Evolutionary conservation across 1,139 yeast genomes (phyloP).

Genomic region (Sugiyamaella xylanicola): DNA sequence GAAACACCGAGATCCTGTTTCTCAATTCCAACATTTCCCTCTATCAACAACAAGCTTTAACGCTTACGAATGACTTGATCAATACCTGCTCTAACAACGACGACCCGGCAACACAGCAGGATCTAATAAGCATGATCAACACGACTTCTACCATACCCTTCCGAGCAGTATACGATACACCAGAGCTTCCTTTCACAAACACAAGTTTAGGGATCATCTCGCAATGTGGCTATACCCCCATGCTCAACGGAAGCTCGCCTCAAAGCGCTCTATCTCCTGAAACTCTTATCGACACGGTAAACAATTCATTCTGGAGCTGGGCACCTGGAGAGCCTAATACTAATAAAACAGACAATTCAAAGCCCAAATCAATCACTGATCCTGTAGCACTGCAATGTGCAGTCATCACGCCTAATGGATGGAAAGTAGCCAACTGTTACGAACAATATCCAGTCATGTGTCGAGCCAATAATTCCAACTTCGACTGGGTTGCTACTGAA

Average conservation of each 20-base stretch:
- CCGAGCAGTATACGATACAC: constrained; percentile 14
- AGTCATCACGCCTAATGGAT: constrained; percentile 50
- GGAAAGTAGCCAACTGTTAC: constrained; percentile 69
- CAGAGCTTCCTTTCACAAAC: constrained; percentile 34
- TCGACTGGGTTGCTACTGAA: constrained; percentile 52
- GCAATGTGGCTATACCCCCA: constrained; percentile 62
- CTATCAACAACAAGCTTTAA: background rate
- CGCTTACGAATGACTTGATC: background rate
- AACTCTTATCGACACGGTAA: constrained; percentile 24
- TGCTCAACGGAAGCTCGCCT: constrained; percentile 54
- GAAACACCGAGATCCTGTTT: background rate
- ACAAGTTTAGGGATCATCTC: constrained; percentile 45
- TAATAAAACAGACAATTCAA: constrained; percentile 18
- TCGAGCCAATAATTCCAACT: constrained; percentile 42
- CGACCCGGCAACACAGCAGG: background rate
- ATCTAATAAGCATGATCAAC: constrained; percentile 3
- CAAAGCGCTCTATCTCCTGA: constrained; percentile 1
- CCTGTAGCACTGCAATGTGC: constrained; percentile 65
- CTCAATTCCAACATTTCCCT: background rate
- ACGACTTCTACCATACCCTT: constrained; percentile 10
- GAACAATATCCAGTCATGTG: constrained; percentile 58
- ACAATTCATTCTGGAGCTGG: constrained; percentile 70
- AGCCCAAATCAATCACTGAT: constrained; percentile 22
- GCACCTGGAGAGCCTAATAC: constrained; percentile 54
- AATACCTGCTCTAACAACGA: constrained; percentile 5